These are phyloP conservation scores for Wickerhamomyces chambardii DNA, from an alignment of 805 yeast genomes.

Conservation along the genomic window DNA sequence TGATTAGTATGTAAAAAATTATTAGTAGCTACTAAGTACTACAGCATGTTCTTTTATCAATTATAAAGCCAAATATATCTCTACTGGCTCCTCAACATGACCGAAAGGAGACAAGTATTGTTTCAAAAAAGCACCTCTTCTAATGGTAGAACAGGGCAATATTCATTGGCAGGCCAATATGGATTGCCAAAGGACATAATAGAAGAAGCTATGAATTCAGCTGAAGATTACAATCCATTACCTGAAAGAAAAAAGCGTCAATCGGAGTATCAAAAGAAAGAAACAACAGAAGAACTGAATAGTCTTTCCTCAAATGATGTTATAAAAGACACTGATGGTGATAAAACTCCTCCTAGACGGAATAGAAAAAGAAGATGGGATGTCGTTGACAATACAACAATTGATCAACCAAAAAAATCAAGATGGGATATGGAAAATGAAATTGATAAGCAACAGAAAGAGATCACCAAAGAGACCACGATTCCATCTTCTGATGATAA, in stretches of 20 bases:
- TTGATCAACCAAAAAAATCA: slow-evolving; percentile 45
- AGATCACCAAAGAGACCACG: no score
- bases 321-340: slow-evolving; percentile 8
- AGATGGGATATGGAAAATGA: slow-evolving; percentile 31
- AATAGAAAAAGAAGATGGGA: slow-evolving; percentile 16
- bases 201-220: slow-evolving; percentile 17
- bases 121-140: no score
- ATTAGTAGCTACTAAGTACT: no score
- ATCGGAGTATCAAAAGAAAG: slow-evolving; percentile 16
- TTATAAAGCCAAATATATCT: no score
- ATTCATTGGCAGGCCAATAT: slow-evolving; percentile 30
- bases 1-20: no score
- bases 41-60: no score
- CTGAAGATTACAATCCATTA: slow-evolving; percentile 21
- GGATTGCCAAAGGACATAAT: slow-evolving; percentile 27
- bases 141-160: no score
- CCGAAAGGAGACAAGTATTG: no score
- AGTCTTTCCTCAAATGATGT: background rate
- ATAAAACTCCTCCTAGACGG: slow-evolving; percentile 18
- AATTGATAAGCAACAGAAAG: no score
- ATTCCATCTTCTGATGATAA: no score
- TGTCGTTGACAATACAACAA: slow-evolving; percentile 14
- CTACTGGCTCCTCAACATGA: no score
- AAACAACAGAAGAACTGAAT: slow-evolving; percentile 1
- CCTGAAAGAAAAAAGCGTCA: slow-evolving; percentile 26